Conservation (phyloP, 2,329 filamentous ascomycete species). For the Chaetomium sp. region DNA sequence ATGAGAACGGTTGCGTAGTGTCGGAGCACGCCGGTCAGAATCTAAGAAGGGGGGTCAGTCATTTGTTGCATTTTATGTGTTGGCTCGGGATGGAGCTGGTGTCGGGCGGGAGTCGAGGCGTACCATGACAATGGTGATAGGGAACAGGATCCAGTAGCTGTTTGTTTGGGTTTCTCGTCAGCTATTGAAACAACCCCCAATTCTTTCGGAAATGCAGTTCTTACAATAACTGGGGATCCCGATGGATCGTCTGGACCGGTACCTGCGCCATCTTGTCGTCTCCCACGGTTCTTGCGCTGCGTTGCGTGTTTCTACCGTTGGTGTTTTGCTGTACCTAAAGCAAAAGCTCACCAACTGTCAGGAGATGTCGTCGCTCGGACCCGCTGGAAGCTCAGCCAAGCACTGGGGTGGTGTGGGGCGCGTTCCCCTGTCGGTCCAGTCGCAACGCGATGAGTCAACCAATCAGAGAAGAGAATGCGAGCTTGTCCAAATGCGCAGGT, state of each 20-base stretch:
- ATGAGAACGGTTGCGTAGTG: constrained; percentile 96
- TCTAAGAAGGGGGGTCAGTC: constrained; percentile 37
- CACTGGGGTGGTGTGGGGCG: background rate
- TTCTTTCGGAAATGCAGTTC: constrained; percentile 30
- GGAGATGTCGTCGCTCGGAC: constrained; percentile 10
- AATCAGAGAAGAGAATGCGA: background rate
- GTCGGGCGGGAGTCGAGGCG: constrained; percentile 16
- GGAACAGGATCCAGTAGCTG: constrained; percentile 98
- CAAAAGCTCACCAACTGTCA: background rate
- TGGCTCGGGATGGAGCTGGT: background rate
- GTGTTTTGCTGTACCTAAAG: background rate
- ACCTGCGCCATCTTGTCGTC: constrained; percentile 65
- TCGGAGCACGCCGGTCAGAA: constrained; percentile 88
- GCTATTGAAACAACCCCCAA: background rate
- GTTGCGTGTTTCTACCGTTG: background rate
- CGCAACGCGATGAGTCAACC: constrained; percentile 1
- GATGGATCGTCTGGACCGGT: constrained; percentile 87
- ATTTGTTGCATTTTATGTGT: background rate
- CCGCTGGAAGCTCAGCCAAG: constrained; percentile 12
- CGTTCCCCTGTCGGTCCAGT: constrained; percentile 10
- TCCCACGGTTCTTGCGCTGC: background rate
- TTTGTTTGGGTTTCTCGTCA: constrained; percentile 12
- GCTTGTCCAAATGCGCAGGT: constrained; percentile 16
- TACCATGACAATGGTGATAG: constrained; percentile 96
- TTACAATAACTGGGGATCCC: constrained; percentile 97